phyloP scores from a whole-genome alignment of 768 basidiomycete genomes.

The Tubosaeta brunneosetosa region DNA sequence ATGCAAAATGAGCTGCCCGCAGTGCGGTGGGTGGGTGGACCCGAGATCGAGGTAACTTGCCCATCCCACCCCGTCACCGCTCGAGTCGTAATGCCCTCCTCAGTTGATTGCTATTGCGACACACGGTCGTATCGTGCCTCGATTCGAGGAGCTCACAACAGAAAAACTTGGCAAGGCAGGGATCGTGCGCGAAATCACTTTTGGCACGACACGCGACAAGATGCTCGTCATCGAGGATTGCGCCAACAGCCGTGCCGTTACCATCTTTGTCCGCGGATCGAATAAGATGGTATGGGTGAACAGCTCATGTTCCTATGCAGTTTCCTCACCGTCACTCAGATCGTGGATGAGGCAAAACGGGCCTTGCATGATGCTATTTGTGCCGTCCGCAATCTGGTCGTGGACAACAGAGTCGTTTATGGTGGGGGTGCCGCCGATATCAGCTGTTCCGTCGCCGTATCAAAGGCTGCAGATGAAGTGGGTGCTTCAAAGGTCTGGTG shows the following conservation, averaged over 20 bases:
- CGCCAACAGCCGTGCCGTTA: slow-evolving; percentile 93
- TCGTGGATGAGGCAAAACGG: slow-evolving; percentile 98
- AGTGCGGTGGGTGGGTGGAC: slow-evolving; percentile 98
- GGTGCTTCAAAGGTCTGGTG: slow-evolving; percentile 8
- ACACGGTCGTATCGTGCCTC: slow-evolving; percentile 94
- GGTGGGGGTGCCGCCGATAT: slow-evolving; percentile 99
- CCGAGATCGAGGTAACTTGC: slow-evolving; percentile 85
- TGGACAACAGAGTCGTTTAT: slow-evolving; percentile 95
- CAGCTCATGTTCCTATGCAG: background rate
- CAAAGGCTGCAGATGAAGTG: slow-evolving; percentile 92
- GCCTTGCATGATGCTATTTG: slow-evolving; percentile 97
- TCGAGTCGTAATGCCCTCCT: background rate
- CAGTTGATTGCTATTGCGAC: slow-evolving; percentile 98
- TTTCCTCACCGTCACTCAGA: slow-evolving; percentile 44
- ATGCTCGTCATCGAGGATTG: slow-evolving; percentile 99
- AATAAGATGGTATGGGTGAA: slow-evolving; percentile 91
- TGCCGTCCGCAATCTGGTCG: slow-evolving; percentile 91
- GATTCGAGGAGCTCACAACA: slow-evolving; percentile 91
- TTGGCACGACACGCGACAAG: slow-evolving; percentile 98
- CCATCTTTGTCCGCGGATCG: slow-evolving; percentile 93
- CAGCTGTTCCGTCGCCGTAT: slow-evolving; percentile 87
- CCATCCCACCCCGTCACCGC: background rate
- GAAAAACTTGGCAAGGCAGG: slow-evolving; percentile 94
- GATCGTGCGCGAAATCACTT: slow-evolving; percentile 87
- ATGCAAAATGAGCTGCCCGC: slow-evolving; percentile 98